Conservation (phyloP, 1,284 basidiomycete genomes). For the Tylopilus sp. region DNA sequence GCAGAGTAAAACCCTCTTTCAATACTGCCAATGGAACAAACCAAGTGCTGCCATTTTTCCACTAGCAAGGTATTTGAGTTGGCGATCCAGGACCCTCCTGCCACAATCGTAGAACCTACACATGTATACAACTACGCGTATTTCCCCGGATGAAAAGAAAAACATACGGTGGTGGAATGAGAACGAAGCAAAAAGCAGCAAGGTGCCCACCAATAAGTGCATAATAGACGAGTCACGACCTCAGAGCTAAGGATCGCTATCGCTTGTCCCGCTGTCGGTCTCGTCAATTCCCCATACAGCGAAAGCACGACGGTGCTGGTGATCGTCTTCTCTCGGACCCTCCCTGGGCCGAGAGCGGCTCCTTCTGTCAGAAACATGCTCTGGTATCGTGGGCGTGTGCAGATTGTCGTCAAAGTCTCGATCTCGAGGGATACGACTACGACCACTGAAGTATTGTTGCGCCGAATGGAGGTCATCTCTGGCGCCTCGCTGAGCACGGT, state of each 20-base stretch:
- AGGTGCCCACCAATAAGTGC: not conserved
- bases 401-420: conserved; percentile 51
- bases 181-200: conserved; percentile 4
- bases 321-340: conserved; percentile 37
- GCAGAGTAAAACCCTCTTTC: too few relatives aligned
- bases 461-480: conserved; percentile 52
- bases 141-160: not conserved
- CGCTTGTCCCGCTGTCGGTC: conserved; percentile 78
- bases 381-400: conserved; percentile 60
- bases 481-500: conserved; percentile 41
- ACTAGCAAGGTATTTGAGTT: too few relatives aligned
- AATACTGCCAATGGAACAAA: too few relatives aligned
- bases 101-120: not conserved
- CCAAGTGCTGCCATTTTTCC: too few relatives aligned
- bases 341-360: conserved; percentile 37
- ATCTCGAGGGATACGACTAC: conserved; percentile 52
- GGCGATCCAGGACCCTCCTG: too few relatives aligned
- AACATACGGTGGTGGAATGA: not conserved
- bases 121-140: not conserved
- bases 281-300: conserved; percentile 85
- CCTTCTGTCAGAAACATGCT: conserved; percentile 34
- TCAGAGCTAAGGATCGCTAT: conserved; percentile 58
- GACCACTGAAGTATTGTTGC: conserved; percentile 42
- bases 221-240: too few relatives aligned
- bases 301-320: conserved; percentile 58